Evolutionary conservation across 805 yeast species (phyloP), one percentile per base, ranked within the genome.

Genomic region (Starmerella cellae): DNA sequence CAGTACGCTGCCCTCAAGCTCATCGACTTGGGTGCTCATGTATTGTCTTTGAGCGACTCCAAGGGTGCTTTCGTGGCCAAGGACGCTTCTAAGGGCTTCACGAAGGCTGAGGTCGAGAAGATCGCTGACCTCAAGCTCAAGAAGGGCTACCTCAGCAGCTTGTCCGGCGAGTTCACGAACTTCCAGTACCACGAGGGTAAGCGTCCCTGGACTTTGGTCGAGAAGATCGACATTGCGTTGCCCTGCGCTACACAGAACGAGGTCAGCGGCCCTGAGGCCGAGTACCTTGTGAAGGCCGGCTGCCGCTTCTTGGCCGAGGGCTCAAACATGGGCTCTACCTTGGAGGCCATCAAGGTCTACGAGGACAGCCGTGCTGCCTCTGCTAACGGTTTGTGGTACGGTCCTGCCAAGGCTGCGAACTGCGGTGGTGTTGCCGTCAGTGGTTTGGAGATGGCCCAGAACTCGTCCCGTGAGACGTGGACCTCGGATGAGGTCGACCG

Each of bases 361-460:
- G 98, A 88, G 75, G 54, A 69, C 45, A 66, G 64, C 55, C 63
- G 70, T 33, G 40, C 48, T 24, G 50, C 57, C 38, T 49, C 46
- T 27, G 53, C 58, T 37, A 10, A 24, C 13, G 47, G 47, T 23
- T 82, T 85, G 67, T 88, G 98, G 98, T 88, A 87, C 70, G 97
- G 94, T 59, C 96, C 96, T 63, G 97, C 96, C 69, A 88, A 88
- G 77, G 96, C 96, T 56, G 88, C 96, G 60, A 88, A 88, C 78
- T 81, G 93, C 71, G 98, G 97, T 71, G 98, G 98, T 78, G 98
- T 88, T 57, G 94, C 95, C 46, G 96, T 87, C 45, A 84, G 95
- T 46, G 97, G 96, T 62, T 75, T 88, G 55, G 98, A 88, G 74
- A 91, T 88, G 98, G 96, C 97, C 53, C 98, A 88, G 73, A 91